Evolutionary conservation across 2,329 filamentous ascomycete genomes (phyloP), one percentile per base, ranked within the genome.

Genomic region (Fusarium pseudoanthophilum): DNA sequence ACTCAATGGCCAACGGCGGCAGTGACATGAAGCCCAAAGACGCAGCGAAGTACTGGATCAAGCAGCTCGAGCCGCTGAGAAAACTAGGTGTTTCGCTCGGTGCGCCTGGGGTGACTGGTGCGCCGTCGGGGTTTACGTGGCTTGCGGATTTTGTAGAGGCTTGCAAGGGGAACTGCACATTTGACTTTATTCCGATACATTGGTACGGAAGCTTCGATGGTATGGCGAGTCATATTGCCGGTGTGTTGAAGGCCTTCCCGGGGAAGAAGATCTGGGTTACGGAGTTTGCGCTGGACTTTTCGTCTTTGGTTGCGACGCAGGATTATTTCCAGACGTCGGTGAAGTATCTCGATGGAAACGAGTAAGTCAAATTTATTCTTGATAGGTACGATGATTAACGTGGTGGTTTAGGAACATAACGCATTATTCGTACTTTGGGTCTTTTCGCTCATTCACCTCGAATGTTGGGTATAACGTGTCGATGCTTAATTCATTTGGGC

Each of bases 1-100:
- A 55, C 34, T 55, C 51, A 28, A 55, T 55, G 34, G 34, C 51
- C 24, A 55, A 55, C 51, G 51, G 51, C 11, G 51, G 51, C 7
- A 55, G 51, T 11, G 18, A 55, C 5, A 40, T 55, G 10, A n/a
- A 55, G 1, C 14, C 51, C 5, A 37, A 13, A 7, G 51, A 55
- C 20, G 51, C 51, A 40, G 51, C 51, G 2, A 21, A 11, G 20
- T 55, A 55, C 11, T 55, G 51, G 51, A 40, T 55, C 34, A 55
- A 55, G 2, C 51, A 55, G 20, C 51, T 55, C 4, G 51, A 55
- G 34, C 51, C 51, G 5, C 2, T 55, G 51, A 40, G 51, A 2
- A 55, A 55, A 16, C 15, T 55, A 10, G 51, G 51, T 8, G 34
- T 55, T 3, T 40, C 24, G 1, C 51, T 55, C 2, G 51, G 51